Conservation (phyloP, 345 rosid species). For the Ricinus communis region DNA sequence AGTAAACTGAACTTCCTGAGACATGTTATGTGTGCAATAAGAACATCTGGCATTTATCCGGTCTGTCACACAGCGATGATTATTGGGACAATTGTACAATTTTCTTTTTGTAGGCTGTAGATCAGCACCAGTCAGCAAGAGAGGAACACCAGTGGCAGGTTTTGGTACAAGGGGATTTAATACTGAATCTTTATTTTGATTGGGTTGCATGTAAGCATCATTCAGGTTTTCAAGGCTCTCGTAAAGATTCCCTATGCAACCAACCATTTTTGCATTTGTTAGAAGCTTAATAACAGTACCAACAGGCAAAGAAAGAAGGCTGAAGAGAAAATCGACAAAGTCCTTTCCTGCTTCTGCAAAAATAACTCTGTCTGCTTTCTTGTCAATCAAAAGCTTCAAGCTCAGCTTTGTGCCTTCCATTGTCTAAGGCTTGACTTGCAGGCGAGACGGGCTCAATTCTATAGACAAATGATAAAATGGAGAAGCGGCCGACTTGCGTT, state of each 20-base stretch:
- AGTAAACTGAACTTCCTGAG: background rate
- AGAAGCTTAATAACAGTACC: constrained; percentile 17
- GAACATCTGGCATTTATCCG: background rate
- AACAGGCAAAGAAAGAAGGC: constrained; percentile 18
- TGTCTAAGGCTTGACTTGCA: background rate
- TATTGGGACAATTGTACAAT: background rate
- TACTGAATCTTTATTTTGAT: constrained; percentile 13
- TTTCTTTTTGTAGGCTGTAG: too few relatives aligned
- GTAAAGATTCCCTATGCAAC: constrained; percentile 21
- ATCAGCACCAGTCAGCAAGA: background rate
- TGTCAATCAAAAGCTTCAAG: constrained; percentile 19
- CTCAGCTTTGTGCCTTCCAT: background rate
- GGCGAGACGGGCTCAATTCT: too few relatives aligned
- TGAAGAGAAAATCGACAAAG: constrained; percentile 36
- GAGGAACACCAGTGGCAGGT: background rate
- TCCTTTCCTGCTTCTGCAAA: constrained; percentile 36
- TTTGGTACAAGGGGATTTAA: background rate
- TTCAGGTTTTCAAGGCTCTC: constrained; percentile 16
- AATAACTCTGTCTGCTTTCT: constrained; percentile 12
- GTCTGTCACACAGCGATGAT: background rate
- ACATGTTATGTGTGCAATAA: background rate
- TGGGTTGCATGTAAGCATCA: constrained; percentile 12
- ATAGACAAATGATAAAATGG: too few relatives aligned
- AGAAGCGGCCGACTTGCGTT: too few relatives aligned
- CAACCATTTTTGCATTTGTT: background rate